Evolutionary conservation across 768 basidiomycete species (phyloP).

Genomic region (Sporobolomyces phaffii): DNA sequence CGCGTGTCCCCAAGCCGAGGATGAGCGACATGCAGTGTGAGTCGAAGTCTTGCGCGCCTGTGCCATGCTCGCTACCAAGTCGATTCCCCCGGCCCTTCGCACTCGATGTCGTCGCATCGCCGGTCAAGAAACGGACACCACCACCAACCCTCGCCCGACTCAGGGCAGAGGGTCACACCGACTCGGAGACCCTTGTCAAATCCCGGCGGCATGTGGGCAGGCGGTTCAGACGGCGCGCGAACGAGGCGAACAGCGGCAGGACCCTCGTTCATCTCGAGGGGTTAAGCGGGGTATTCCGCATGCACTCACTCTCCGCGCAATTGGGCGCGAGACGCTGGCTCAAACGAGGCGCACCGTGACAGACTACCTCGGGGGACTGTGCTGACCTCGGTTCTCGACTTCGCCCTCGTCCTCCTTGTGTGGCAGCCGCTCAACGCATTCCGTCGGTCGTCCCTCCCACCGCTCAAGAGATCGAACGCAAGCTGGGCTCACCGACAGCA

Average conservation of each 20-base stretch:
- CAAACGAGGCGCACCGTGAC: too few relatives aligned
- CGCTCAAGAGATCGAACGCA: slow-evolving; percentile 77
- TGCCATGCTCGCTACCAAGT: too few relatives aligned
- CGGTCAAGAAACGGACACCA: not conserved
- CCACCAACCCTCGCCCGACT: not conserved
- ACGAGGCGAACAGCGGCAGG: too few relatives aligned
- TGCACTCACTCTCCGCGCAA: not conserved
- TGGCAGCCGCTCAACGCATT: slow-evolving; percentile 1
- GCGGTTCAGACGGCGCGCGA: too few relatives aligned
- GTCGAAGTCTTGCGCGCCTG: too few relatives aligned
- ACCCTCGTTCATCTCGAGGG: not conserved
- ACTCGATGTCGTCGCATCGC: not conserved
- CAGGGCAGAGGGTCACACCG: not conserved
- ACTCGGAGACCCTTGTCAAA: too few relatives aligned
- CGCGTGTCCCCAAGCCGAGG: too few relatives aligned
- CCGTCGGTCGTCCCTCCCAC: slow-evolving; percentile 60
- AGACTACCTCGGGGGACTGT: too few relatives aligned
- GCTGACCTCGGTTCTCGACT: not conserved
- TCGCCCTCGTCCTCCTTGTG: not conserved
- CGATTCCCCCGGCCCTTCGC: too few relatives aligned
- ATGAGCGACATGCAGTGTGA: slow-evolving; percentile 1
- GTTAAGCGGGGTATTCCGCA: not conserved
- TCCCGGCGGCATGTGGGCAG: too few relatives aligned
- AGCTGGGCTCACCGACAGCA: slow-evolving; percentile 53
- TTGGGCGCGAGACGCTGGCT: too few relatives aligned